Base-by-base conservation (phyloP, 2,329 filamentous ascomycete genomes). In the Hypoxylon sp. region DNA sequence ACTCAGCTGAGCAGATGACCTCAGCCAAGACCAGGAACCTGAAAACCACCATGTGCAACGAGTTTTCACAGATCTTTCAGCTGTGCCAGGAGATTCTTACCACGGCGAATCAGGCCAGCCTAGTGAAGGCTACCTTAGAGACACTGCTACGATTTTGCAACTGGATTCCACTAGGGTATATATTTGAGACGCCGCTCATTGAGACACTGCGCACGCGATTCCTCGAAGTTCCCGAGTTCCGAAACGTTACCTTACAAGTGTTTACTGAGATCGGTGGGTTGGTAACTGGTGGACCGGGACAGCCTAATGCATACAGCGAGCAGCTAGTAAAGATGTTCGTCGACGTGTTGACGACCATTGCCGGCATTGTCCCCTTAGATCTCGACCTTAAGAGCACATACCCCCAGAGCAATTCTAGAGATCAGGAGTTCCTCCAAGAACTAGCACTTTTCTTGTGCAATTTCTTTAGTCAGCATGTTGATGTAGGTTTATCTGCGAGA, bases 1-100 rank as follows among this genome's bases (percentile, higher is more conserved):
- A 97, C 82, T 99, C 96, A 1, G 94, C 95, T 71, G 96, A 99
- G 78, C 94, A 98, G 80, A 98, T 99, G 95, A 99, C 96, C n/a
- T 98, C 95, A 39, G 89, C 92, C 65, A 99, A 99, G 86, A 97
- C 94, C 44, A 91, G 94, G 77, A 97, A 97, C 80, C 86, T 99
- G 70, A 99, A 99, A 86, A 95, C 94, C 74, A 97, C 94, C 72
- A 99, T 99, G 96, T 98, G 94, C 81, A 91, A 94, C 79, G 96
- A 99, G 82, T 99, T 99, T 81, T 98, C 97, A 1, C 93, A 94
- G 63, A 99, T 99, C 78, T 99, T 98, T 85, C 93, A 97, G 82
- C 89, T 99, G 35, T 99, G 97, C 84, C 94, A 94, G 53, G 95
- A 99, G 80, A 95, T 99, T 58, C 86, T 99, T 73, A 94, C 91